These are phyloP conservation scores for Dianthus caryophyllus DNA, from an alignment of 148 eudicot genomes.

Conservation along the genomic window DNA sequence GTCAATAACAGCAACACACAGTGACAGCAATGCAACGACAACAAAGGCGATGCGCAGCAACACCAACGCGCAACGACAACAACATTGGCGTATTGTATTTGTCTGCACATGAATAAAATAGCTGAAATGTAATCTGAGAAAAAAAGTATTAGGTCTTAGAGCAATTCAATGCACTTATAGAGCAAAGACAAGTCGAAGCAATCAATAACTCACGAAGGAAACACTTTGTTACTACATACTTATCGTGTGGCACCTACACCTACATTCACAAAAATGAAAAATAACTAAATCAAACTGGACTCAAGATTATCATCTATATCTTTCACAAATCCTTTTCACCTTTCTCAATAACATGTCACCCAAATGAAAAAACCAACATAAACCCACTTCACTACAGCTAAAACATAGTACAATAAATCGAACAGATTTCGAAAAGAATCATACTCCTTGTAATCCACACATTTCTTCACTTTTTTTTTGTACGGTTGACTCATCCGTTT, in stretches of 20 bases:
- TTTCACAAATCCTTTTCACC: not conserved
- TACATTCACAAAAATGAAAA: conserved; percentile 8
- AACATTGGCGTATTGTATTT: no score
- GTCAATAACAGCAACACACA: no score
- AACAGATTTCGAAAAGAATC: conserved; percentile 8
- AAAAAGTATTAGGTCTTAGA: no score
- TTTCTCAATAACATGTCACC: not conserved
- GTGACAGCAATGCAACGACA: no score
- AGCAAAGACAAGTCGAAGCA: not conserved
- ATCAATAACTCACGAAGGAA: conserved; percentile 1
- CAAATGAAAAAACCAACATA: conserved; percentile 6
- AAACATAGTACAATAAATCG: not conserved
- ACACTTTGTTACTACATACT: not conserved
- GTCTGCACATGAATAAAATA: no score
- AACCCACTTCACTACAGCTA: conserved; percentile 1
- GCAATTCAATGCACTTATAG: not conserved
- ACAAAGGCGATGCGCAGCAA: no score
- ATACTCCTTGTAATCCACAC: no score
- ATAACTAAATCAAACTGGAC: conserved; percentile 6
- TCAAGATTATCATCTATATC: not conserved
- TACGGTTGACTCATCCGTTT: no score
- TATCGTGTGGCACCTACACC: no score
- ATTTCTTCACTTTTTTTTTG: no score
- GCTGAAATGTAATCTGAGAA: no score
- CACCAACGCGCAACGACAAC: no score